Base-by-base conservation (phyloP, 768 basidiomycete species). In the Suillus subaureus region DNA sequence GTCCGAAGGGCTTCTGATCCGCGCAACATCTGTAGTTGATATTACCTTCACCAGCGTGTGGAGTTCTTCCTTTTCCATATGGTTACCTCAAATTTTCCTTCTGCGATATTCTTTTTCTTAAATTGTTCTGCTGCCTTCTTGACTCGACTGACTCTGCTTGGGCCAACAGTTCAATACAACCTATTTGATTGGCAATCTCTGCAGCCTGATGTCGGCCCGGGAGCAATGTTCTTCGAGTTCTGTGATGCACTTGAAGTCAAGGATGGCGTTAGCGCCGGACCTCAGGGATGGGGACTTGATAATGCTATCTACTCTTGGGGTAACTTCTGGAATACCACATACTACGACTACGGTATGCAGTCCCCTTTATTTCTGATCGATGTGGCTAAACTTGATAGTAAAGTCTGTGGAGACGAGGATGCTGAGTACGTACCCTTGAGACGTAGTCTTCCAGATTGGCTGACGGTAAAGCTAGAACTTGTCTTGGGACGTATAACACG, bases 161-260 rank as follows among this genome's bases (percentile, higher is more conserved):
- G 52, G 11, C 33, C 12, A 35, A 58, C 45, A 88, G 62, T 83
- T 78, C 63, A 83, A 86, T 69, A 83, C 85, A 71, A 79, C 89
- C 11, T 63, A 61, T 87, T 84, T 81, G 88, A 89, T 62, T 93
- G 91, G 91, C 91, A 92, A 69, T 68, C 69, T 11, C 71, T 92
- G 21, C 84, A 86, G 45, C 85, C 87, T 1, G 77, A 80, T 21
- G 73, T 75, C 2, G 87, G 87, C 6, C 77, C 78, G 18, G 74
- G 71, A 16, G 70, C 71, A 0, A 47, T 67, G 35, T 83, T 81
- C 71, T 78, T 75, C 72, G 7, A 75, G 28, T 82, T 83, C 66
- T 81, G 79, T 63, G 80, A 81, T 64, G 78, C 76, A 4, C 70
- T 81, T 4, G 78, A 79, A 64, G 76, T 80, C 7, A 78, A 79